These are phyloP conservation scores for Raffaelea deltoideospora DNA, from an alignment of 2,329 filamentous ascomycete species.

Conservation along the genomic window DNA sequence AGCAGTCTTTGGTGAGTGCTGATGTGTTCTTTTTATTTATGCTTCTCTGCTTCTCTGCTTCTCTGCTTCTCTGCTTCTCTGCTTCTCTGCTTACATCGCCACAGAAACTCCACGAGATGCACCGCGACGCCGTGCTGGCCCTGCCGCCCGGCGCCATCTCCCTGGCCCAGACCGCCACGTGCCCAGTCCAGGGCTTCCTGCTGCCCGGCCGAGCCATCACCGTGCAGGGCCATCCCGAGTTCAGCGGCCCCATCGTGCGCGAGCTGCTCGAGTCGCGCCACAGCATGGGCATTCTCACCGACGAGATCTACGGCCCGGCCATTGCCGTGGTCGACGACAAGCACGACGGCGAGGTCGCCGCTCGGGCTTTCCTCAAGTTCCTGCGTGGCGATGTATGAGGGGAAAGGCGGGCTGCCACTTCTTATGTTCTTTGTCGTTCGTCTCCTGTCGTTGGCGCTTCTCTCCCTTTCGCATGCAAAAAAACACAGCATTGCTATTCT, in stretches of 20 bases:
- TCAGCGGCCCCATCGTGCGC: conserved; percentile 53
- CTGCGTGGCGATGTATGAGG: conserved; percentile 31
- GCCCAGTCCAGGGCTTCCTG: conserved; percentile 71
- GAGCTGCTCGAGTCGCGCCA: conserved; percentile 53
- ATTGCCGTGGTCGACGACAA: conserved; percentile 47
- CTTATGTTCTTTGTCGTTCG: neutral
- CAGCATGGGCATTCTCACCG: conserved; percentile 50
- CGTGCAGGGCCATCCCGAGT: conserved; percentile 80
- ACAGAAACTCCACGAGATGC: conserved; percentile 70
- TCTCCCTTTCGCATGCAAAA: neutral
- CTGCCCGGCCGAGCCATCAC: conserved; percentile 50
- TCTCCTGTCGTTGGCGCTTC: neutral
- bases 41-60: too few relatives aligned
- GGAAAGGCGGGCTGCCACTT: too few relatives aligned
- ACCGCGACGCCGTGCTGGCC: conserved; percentile 57
- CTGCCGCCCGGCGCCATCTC: conserved; percentile 46
- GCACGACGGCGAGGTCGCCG: conserved; percentile 71
- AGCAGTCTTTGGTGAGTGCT: conserved; percentile 37
- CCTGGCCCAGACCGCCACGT: conserved; percentile 50
- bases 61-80: too few relatives aligned
- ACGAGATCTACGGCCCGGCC: conserved; percentile 53
- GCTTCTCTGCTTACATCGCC: too few relatives aligned
- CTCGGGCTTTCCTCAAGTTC: conserved; percentile 62
- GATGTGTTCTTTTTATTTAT: neutral
- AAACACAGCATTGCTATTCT: too few relatives aligned